phyloP scores from a whole-genome alignment of 1,284 basidiomycete genomes.

The Golubevia sp. region DNA sequence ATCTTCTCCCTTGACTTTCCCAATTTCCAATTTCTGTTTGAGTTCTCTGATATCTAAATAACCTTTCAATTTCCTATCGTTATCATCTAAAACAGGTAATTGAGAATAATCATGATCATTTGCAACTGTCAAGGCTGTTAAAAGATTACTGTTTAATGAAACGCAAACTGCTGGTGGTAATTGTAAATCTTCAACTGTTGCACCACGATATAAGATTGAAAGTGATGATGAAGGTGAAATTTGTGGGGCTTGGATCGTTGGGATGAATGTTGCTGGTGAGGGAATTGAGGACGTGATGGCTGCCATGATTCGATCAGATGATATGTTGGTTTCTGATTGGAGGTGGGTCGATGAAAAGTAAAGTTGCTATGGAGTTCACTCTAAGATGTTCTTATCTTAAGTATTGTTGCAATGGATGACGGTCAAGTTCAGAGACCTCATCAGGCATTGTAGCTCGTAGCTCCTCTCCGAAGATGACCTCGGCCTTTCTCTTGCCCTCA shows the following conservation, averaged over 20 bases:
- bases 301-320: too few species aligned
- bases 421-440: background rate
- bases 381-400: background rate
- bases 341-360: conserved; percentile 4
- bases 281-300: background rate
- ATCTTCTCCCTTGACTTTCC: conserved; percentile 23
- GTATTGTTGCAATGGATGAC: background rate
- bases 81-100: conserved; percentile 38
- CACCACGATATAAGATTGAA: conserved; percentile 42
- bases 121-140: conserved; percentile 31
- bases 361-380: background rate
- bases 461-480: too few species aligned
- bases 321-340: too few species aligned
- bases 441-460: background rate
- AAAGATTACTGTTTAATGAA: conserved; percentile 23
- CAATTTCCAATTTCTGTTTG: conserved; percentile 23
- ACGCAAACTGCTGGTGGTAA: conserved; percentile 49
- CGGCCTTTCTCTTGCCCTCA: too few species aligned
- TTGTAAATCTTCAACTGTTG: conserved; percentile 48
- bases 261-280: background rate
- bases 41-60: conserved; percentile 49
- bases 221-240: conserved; percentile 10
- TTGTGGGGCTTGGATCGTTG: background rate
- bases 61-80: conserved; percentile 36
- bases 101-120: conserved; percentile 53